phyloP scores from a whole-genome alignment of 148 eudicot genomes.

The Drosera capensis region DNA sequence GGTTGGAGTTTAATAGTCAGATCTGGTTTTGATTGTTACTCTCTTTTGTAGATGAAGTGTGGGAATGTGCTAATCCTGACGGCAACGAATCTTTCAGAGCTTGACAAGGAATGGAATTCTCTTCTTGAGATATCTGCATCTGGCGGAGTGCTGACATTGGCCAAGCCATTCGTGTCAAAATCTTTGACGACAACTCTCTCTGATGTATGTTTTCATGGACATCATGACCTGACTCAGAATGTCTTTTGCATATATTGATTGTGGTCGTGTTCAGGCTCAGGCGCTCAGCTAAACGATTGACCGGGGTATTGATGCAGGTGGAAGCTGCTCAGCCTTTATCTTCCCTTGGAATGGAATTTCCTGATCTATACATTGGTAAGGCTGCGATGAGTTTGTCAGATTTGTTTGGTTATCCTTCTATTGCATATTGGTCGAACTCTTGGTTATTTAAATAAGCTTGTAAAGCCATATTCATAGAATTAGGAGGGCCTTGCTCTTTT shows the following conservation, averaged over 20 bases:
- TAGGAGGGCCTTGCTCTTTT: too few relatives aligned
- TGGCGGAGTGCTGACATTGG: conserved; percentile 21
- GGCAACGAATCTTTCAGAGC: conserved; percentile 65
- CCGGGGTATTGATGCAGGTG: conserved; percentile 30
- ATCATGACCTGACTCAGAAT: neutral
- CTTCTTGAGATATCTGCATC: conserved; percentile 47
- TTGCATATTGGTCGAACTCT: too few relatives aligned
- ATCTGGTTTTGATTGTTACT: too few relatives aligned
- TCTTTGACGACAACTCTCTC: conserved; percentile 41
- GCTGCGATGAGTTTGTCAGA: conserved; percentile 1
- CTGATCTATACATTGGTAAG: conserved; percentile 73
- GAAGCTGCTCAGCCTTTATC: conserved; percentile 72
- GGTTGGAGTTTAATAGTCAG: too few relatives aligned
- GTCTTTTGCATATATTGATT: neutral
- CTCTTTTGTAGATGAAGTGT: conserved; percentile 62
- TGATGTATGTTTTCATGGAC: conserved; percentile 43
- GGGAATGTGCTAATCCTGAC: conserved; percentile 57
- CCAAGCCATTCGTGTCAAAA: conserved; percentile 52
- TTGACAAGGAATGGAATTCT: conserved; percentile 71
- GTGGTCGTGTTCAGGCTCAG: neutral
- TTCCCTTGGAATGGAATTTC: conserved; percentile 44
- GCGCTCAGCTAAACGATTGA: neutral
- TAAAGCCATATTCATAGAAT: too few relatives aligned
- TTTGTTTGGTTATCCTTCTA: neutral
- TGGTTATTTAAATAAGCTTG: too few relatives aligned